Evolutionary conservation across 768 basidiomycete species (phyloP).

Genomic region (Russula olivacea): DNA sequence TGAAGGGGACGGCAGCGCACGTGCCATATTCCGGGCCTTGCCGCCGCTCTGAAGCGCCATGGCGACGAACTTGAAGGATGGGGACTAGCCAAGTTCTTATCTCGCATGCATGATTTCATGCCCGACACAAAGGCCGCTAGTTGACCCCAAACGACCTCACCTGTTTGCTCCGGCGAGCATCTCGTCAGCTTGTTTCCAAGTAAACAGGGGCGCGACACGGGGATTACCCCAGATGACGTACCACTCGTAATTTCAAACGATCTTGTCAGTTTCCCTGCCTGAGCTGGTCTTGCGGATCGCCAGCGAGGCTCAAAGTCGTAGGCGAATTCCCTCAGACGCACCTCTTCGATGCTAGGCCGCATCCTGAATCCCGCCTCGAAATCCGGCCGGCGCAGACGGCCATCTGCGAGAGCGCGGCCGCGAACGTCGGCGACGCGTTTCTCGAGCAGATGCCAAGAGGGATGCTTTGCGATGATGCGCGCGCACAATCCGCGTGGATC

Average conservation of each 20-base stretch:
- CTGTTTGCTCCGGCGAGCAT: neutral
- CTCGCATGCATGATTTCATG: constrained; percentile 20
- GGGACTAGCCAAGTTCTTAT: neutral
- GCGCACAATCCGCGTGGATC: constrained; percentile 9
- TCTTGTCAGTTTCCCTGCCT: neutral
- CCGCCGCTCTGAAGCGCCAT: constrained; percentile 23
- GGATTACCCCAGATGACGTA: neutral
- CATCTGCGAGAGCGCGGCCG: constrained; percentile 12
- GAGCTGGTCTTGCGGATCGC: constrained; percentile 9
- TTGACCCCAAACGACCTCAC: constrained; percentile 24
- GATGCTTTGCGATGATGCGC: constrained; percentile 12
- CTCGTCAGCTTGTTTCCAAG: neutral
- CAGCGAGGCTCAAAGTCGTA: constrained; percentile 19
- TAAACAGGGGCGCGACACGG: neutral
- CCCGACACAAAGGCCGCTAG: constrained; percentile 18
- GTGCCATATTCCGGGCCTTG: constrained; percentile 23
- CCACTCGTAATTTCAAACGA: constrained; percentile 21
- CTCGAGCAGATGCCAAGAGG: constrained; percentile 16
- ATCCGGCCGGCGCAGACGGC: constrained; percentile 12
- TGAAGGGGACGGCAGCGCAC: neutral
- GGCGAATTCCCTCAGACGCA: constrained; percentile 8
- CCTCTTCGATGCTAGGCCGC: constrained; percentile 16
- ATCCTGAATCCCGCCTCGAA: constrained; percentile 18
- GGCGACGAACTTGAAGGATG: neutral
- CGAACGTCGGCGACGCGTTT: constrained; percentile 17